Conservation (phyloP, 441 rosid genomes). For the Adansonia madagascariensis region DNA sequence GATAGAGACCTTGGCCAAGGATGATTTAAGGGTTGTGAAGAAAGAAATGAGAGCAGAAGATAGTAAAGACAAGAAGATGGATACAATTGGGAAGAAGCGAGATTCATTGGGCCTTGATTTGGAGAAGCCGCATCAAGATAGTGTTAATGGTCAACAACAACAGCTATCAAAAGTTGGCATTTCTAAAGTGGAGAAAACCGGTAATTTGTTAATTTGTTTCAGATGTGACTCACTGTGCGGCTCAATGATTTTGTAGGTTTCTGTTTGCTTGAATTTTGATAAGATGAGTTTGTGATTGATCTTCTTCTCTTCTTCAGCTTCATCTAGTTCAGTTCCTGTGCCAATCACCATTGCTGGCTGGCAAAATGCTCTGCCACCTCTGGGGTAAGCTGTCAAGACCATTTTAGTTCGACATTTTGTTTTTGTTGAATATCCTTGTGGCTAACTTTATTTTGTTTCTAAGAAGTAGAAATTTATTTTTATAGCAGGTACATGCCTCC, state of each 20-base stretch:
- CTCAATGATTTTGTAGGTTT: background rate
- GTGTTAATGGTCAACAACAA: conserved; percentile 32
- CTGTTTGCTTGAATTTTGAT: conserved; percentile 6
- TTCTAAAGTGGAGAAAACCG: conserved; percentile 29
- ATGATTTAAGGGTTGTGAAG: conserved; percentile 27
- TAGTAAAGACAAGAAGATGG: conserved; percentile 23
- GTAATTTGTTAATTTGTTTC: conserved; percentile 12
- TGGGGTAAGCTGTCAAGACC: conserved; percentile 36
- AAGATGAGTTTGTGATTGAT: conserved; percentile 3
- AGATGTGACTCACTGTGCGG: background rate
- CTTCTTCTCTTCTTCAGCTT: conserved; percentile 37
- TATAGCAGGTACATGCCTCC: conserved; percentile 37
- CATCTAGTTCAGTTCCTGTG: conserved; percentile 36
- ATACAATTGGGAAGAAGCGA: conserved; percentile 18
- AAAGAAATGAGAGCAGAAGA: conserved; percentile 28
- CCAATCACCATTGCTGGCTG: conserved; percentile 37
- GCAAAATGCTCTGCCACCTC: conserved; percentile 38
- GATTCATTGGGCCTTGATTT: conserved; percentile 40
- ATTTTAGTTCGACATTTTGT: background rate
- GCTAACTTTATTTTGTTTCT: background rate
- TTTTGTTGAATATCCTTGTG: conserved; percentile 18
- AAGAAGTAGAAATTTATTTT: conserved; percentile 1
- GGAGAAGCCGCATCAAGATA: conserved; percentile 34
- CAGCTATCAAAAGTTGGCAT: conserved; percentile 30
- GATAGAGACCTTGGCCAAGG: conserved; percentile 26